These are phyloP conservation scores for Daldinia loculata DNA, from an alignment of 495 filamentous ascomycete species.

Conservation along the genomic window DNA sequence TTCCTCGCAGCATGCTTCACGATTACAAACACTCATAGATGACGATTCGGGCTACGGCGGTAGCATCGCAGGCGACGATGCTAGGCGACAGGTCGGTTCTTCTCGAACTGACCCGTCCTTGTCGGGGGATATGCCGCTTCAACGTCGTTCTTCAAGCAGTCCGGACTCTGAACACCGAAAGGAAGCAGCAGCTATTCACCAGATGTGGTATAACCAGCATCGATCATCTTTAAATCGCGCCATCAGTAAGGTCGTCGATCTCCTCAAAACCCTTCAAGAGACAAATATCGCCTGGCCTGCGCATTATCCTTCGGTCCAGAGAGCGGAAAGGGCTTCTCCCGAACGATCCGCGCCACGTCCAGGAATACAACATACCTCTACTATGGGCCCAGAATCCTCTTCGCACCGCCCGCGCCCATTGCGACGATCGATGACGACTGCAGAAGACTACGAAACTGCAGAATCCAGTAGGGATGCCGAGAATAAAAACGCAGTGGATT, in stretches of 20 bases:
- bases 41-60: constrained; percentile 92
- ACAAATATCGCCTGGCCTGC: constrained; percentile 94
- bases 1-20: constrained; percentile 74
- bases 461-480: constrained; percentile 78
- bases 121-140: constrained; percentile 57
- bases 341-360: constrained; percentile 54
- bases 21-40: constrained; percentile 76
- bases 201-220: constrained; percentile 84
- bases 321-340: constrained; percentile 56
- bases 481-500: constrained; percentile 64
- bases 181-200: constrained; percentile 58
- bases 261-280: constrained; percentile 77
- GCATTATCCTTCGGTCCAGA: constrained; percentile 89
- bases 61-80: constrained; percentile 63
- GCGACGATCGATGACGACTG: constrained; percentile 75
- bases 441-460: constrained; percentile 65
- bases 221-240: constrained; percentile 82
- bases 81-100: constrained; percentile 48
- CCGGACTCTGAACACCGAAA: constrained; percentile 50
- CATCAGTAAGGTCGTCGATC: constrained; percentile 84
- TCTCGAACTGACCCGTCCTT: constrained; percentile 48
- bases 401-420: constrained; percentile 59
- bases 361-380: constrained; percentile 64
- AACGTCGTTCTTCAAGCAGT: constrained; percentile 40
- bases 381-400: constrained; percentile 48